These are phyloP conservation scores for Cymbidium sinense DNA, from an alignment of 106 monocot genomes.

Conservation along the genomic window DNA sequence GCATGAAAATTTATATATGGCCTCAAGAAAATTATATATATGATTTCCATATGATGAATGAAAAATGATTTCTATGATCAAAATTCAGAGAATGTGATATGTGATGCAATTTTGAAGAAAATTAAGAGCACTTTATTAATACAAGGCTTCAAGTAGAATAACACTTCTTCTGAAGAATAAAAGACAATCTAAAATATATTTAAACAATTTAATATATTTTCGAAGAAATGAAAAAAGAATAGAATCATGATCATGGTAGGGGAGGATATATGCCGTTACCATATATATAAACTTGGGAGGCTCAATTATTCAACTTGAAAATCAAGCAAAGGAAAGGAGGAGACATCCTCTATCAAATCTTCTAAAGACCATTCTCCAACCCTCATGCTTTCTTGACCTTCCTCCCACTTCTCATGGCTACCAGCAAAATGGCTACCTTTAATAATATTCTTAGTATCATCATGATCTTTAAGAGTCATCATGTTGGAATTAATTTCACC, in stretches of 20 bases:
- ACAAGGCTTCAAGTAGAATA: too few species aligned
- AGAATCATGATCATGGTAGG: neutral
- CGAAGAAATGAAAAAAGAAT: neutral
- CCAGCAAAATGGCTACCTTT: neutral
- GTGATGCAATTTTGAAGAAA: too few species aligned
- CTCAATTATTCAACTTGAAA: slow-evolving; percentile 79
- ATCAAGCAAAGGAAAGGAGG: slow-evolving; percentile 81
- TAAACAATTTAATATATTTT: neutral
- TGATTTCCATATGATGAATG: neutral
- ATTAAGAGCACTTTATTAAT: too few species aligned
- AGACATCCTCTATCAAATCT: slow-evolving; percentile 63
- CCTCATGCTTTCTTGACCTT: slow-evolving; percentile 28
- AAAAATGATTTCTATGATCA: too few species aligned
- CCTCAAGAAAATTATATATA: neutral
- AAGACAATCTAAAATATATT: neutral
- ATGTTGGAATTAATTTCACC: neutral
- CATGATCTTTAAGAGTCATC: neutral
- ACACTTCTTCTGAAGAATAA: too few species aligned
- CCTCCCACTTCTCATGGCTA: slow-evolving; percentile 26
- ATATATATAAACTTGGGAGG: neutral
- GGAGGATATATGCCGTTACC: neutral
- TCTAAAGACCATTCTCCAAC: slow-evolving; percentile 69
- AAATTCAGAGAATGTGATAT: too few species aligned
- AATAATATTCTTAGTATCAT: neutral
- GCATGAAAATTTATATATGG: too few species aligned